These are phyloP conservation scores for Teunomyces panamensis DNA, from an alignment of 805 yeast species.

Conservation along the genomic window DNA sequence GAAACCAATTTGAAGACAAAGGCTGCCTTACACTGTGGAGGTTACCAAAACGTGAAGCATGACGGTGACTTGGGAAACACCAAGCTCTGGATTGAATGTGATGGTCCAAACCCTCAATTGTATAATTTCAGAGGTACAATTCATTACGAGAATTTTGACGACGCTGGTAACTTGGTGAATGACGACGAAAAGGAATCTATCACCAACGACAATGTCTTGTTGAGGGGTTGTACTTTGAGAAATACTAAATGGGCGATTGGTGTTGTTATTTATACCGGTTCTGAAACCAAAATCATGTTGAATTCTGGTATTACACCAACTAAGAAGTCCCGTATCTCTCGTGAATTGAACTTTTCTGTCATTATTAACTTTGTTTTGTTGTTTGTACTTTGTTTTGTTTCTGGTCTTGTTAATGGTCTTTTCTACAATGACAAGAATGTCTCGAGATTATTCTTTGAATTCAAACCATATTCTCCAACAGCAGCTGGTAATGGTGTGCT, in stretches of 20 bases:
- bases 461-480: constrained; percentile 63
- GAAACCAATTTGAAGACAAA: constrained; percentile 45
- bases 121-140: constrained; percentile 67
- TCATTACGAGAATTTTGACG: constrained; percentile 45
- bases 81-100: constrained; percentile 63
- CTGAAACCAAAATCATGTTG: constrained; percentile 76
- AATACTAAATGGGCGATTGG: constrained; percentile 85
- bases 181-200: constrained; percentile 57
- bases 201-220: constrained; percentile 62
- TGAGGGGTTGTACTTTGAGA: constrained; percentile 76
- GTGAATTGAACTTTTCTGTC: constrained; percentile 70
- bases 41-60: constrained; percentile 43
- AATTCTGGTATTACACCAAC: constrained; percentile 80
- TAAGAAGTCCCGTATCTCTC: constrained; percentile 68
- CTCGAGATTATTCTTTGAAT: constrained; percentile 67
- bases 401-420: constrained; percentile 71
- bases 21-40: constrained; percentile 52
- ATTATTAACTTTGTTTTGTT: constrained; percentile 61
- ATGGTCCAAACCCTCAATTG: constrained; percentile 65
- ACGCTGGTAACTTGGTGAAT: constrained; percentile 27
- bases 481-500: constrained; percentile 69
- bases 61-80: constrained; percentile 58
- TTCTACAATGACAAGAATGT: constrained; percentile 46
- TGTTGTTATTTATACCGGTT: constrained; percentile 71
- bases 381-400: constrained; percentile 63